A percentile compares a stretch with the other conserved stretches of the same genome.
Conservation (phyloP, 1,139 yeast genomes). For the Pneumocystis carinii region DNA sequence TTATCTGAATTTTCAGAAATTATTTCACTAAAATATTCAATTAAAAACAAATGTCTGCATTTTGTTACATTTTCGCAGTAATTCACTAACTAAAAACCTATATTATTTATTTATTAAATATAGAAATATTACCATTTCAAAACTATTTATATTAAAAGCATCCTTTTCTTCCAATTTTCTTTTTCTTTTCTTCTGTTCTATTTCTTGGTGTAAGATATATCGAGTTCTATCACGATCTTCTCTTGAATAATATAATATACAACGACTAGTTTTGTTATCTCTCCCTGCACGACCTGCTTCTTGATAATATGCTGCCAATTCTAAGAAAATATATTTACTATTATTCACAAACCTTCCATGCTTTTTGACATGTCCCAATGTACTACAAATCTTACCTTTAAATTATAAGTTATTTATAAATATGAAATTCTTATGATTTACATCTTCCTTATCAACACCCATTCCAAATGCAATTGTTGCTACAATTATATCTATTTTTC, state of each 20-base stretch:
- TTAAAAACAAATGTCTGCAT: slow-evolving; percentile 65
- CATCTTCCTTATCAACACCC: slow-evolving; percentile 93
- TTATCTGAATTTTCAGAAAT: slow-evolving; percentile 13
- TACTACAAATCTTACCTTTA: slow-evolving; percentile 46
- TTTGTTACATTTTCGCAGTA: slow-evolving; percentile 70
- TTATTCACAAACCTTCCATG: slow-evolving; percentile 50
- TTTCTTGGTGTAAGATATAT: background rate
- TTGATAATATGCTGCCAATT: slow-evolving; percentile 35
- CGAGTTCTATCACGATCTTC: slow-evolving; percentile 25
- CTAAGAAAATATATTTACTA: background rate
- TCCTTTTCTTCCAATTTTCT: slow-evolving; percentile 52
- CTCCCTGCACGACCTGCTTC: slow-evolving; percentile 94
- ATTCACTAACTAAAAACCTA: slow-evolving; percentile 44
- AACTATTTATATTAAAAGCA: slow-evolving; percentile 29
- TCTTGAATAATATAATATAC: slow-evolving; percentile 62
- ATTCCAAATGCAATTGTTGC: slow-evolving; percentile 94
- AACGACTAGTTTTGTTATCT: slow-evolving; percentile 66
- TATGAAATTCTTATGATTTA: slow-evolving; percentile 19
- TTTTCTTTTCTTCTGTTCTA: slow-evolving; percentile 20
- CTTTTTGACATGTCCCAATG: slow-evolving; percentile 75
- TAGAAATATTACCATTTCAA: background rate
- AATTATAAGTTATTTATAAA: background rate
- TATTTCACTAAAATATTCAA: slow-evolving; percentile 63
- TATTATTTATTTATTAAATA: slow-evolving; percentile 6
- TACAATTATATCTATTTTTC: slow-evolving; percentile 21